Base-by-base conservation (phyloP, 2,329 filamentous ascomycete genomes). In the Phialophora chinensis region DNA sequence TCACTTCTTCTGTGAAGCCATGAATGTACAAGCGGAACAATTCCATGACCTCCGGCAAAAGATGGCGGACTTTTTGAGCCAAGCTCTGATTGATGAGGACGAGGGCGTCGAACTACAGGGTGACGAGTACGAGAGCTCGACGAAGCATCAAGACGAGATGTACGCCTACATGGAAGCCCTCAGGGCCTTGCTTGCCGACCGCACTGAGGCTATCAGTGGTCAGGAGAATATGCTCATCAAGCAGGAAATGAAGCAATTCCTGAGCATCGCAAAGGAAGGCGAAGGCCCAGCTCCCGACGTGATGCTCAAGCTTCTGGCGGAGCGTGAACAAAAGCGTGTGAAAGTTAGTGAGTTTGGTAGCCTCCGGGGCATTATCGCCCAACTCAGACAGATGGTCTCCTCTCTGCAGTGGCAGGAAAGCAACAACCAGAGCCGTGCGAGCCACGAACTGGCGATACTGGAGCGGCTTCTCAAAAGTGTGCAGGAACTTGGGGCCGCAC, bases 91-190 rank as follows among this genome's bases (percentile, higher is more conserved):
- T 20, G 95, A 98, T 72, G 88, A 95, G 74, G 92, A 96, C 49
- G 87, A 88, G 17, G 82, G 81, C n/a, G 79, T 85, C 10, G 92
- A 96, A 65, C 85, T 88, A 2, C 94, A 92, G 11, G 95, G 95
- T 27, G 90, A 97, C 66, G 95, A 98, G 76, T 95, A 97, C 69
- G 91, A 92, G 71, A 87, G 91, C 35, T 96, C 94, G 0, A 92
- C 93, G 0, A 91, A 91, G 76, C 86, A 90, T 54, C 94, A 98
- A 78, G 94, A 97, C 68, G 88, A 96, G 75, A 86, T 97, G 50
- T 91, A 94, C 78, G 91, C 91, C 6, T 96, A 96, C 74, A 90
- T 96, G 65, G 88, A 93, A 75, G 88, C 87, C 8, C 82, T 97
- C 31, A 86, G 92, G 66, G 87, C 90, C 0, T 84, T 90, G 56